phyloP scores from a whole-genome alignment of 371 early-diverging fungal genomes.

The Nematocida homosporus region DNA sequence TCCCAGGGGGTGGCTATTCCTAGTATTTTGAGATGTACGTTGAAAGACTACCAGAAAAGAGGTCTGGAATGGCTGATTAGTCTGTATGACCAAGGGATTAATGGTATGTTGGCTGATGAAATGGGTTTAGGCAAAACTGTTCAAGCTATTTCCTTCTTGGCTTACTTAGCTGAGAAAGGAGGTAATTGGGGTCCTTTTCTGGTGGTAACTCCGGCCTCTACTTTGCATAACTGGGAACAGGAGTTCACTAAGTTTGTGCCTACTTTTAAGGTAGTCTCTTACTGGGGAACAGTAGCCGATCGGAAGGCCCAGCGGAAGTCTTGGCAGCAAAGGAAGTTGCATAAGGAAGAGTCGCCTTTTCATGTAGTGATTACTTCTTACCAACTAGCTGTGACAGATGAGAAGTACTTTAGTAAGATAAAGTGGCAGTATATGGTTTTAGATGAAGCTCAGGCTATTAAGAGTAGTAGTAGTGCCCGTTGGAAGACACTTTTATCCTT shows the following conservation, averaged over 20 bases:
- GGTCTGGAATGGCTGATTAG: conserved; percentile 95
- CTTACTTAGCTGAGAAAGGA: conserved; percentile 71
- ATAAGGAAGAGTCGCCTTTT: conserved; percentile 77
- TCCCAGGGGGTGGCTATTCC: conserved; percentile 44
- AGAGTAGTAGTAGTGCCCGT: conserved; percentile 77
- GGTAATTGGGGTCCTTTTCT: conserved; percentile 89
- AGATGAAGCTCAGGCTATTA: conserved; percentile 95
- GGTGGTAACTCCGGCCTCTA: conserved; percentile 86
- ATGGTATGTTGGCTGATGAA: conserved; percentile 90
- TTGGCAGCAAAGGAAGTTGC: conserved; percentile 71
- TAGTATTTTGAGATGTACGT: conserved; percentile 48
- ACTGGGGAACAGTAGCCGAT: conserved; percentile 84
- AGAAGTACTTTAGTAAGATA: conserved; percentile 76
- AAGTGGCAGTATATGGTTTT: conserved; percentile 95
- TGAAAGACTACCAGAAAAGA: conserved; percentile 76
- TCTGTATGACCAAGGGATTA: conserved; percentile 88
- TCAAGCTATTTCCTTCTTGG: conserved; percentile 81
- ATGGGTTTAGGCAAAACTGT: conserved; percentile 95
- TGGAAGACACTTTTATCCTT: conserved; percentile 87
- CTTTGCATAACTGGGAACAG: conserved; percentile 91
- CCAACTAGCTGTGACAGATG: conserved; percentile 81
- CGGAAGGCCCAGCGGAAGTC: conserved; percentile 78
- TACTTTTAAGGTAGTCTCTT: conserved; percentile 76
- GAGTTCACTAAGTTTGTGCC: conserved; percentile 85
- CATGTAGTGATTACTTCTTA: conserved; percentile 88